phyloP scores from a whole-genome alignment of 768 basidiomycete species.

The Rhodotorula toruloides region DNA sequence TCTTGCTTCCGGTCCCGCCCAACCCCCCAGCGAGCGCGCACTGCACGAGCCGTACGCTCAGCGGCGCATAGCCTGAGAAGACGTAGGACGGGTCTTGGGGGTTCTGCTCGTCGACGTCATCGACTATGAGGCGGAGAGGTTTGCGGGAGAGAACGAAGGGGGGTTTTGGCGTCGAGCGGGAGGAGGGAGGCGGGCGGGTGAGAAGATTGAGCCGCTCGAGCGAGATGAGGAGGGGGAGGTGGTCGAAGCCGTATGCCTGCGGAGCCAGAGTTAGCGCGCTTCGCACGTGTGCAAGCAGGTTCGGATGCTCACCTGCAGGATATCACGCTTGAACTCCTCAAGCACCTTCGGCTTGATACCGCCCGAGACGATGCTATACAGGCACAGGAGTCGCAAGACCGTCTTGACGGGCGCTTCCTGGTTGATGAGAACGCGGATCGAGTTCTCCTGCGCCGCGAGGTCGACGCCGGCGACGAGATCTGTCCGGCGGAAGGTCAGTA shows the following conservation, averaged over 20 bases:
- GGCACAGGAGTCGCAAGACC: constrained; percentile 72
- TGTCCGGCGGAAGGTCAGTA: constrained; percentile 44
- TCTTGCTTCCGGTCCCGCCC: constrained; percentile 11
- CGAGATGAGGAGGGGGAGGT: constrained; percentile 49
- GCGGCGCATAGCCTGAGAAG: constrained; percentile 94
- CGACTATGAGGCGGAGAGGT: constrained; percentile 80
- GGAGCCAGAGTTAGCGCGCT: constrained; percentile 61
- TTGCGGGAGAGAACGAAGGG: constrained; percentile 72
- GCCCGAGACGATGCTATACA: constrained; percentile 74
- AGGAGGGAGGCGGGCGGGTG: constrained; percentile 55
- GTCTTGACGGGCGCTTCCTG: constrained; percentile 76
- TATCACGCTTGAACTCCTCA: constrained; percentile 83
- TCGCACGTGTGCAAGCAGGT: no score
- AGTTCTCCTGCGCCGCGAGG: constrained; percentile 66
- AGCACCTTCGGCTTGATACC: constrained; percentile 81
- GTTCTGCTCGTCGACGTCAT: constrained; percentile 60
- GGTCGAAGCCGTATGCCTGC: constrained; percentile 65
- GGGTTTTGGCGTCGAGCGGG: constrained; percentile 56
- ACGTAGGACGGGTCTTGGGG: constrained; percentile 94
- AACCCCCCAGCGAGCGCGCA: constrained; percentile 57
- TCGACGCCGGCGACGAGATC: constrained; percentile 94
- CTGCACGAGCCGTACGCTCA: constrained; percentile 85
- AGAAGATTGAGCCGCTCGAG: constrained; percentile 51
- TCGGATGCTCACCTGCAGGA: constrained; percentile 64
- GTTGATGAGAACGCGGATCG: constrained; percentile 84